Evolutionary conservation across 1,284 basidiomycete species (phyloP).

Genomic region (Inonotus hispidus): DNA sequence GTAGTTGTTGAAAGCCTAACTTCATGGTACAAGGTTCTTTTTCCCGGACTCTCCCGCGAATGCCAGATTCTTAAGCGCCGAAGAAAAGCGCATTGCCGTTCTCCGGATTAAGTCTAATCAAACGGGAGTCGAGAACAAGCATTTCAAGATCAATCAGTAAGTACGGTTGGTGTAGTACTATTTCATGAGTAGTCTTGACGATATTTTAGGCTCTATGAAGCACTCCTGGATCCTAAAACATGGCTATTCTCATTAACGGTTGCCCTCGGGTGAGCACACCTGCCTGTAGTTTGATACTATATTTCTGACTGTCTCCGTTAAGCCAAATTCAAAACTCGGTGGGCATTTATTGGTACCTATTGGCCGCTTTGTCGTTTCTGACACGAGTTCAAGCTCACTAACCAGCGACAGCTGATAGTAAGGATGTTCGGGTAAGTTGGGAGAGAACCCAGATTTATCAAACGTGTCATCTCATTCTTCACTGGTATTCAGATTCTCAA

Average conservation of each 20-base stretch:
- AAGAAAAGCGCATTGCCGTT: slow-evolving; percentile 26
- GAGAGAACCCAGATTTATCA: slow-evolving; percentile 15
- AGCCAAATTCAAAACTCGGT: slow-evolving; percentile 33
- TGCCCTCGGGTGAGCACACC: slow-evolving; percentile 7
- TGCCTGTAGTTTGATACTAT: slow-evolving; percentile 4
- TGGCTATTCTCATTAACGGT: slow-evolving; percentile 19
- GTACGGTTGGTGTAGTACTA: slow-evolving; percentile 2
- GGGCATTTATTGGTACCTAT: background rate
- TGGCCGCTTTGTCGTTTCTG: background rate
- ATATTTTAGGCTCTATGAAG: slow-evolving; percentile 13
- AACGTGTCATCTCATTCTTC: background rate
- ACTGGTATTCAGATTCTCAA: slow-evolving; percentile 1
- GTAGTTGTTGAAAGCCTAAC: background rate
- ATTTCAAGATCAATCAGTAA: slow-evolving; percentile 30
- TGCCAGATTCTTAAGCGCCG: slow-evolving; percentile 25
- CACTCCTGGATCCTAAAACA: slow-evolving; percentile 21
- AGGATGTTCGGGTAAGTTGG: slow-evolving; percentile 26
- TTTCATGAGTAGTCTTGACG: background rate
- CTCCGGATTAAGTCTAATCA: slow-evolving; percentile 26
- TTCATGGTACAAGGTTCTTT: slow-evolving; percentile 19
- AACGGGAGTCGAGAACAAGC: slow-evolving; percentile 24
- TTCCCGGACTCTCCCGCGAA: slow-evolving; percentile 27
- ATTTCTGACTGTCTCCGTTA: background rate
- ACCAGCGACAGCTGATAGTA: slow-evolving; percentile 32
- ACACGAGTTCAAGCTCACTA: slow-evolving; percentile 24